Conservation (phyloP, 352 stramenopile species). For the Blastocystis hominis region DNA sequence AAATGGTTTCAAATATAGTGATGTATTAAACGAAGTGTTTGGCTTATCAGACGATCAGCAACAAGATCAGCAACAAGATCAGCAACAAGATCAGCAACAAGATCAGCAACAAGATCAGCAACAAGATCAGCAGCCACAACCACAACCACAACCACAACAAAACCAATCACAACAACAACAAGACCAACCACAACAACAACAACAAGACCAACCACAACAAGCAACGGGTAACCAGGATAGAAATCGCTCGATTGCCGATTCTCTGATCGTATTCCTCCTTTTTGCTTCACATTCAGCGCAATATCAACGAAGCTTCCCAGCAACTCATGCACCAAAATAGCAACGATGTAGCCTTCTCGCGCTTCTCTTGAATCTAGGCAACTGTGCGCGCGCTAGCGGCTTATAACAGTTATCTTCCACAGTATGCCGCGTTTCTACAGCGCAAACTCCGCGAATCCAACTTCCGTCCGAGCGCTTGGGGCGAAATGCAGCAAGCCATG, state of each 20-base stretch:
- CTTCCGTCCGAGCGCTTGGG: background rate
- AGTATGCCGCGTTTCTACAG: background rate
- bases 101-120: no score
- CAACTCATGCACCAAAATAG: background rate
- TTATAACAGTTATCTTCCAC: background rate
- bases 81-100: no score
- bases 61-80: no score
- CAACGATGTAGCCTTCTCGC: background rate
- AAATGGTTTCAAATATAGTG: no score
- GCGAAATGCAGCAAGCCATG: background rate
- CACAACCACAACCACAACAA: background rate
- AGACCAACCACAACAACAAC: background rate
- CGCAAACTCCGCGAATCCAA: background rate
- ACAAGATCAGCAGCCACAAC: no score
- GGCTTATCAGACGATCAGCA: no score
- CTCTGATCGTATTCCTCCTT: background rate
- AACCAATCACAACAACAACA: background rate
- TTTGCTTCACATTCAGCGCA: background rate
- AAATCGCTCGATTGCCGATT: background rate
- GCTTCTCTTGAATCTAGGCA: background rate
- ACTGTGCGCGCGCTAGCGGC: background rate
- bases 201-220: background rate
- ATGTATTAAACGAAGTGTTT: no score
- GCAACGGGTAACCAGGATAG: background rate
- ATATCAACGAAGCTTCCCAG: background rate